Base-by-base conservation (phyloP, 495 filamentous ascomycete species). In the Penicillium samsonianum region DNA sequence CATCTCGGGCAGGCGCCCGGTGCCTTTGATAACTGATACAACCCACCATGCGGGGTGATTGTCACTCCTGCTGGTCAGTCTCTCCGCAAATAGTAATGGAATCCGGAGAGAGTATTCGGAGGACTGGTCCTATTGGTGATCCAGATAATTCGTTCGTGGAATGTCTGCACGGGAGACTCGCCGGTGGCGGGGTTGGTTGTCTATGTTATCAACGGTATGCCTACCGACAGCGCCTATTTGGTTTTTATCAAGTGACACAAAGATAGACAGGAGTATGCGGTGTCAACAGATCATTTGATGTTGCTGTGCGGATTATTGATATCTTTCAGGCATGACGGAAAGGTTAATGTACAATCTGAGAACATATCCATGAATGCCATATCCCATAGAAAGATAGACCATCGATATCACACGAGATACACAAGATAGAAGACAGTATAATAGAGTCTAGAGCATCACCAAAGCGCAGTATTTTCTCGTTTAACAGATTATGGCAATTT, bases 101-200 rank as follows among this genome's bases (percentile, higher is more conserved):
- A 22, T n/a, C 42, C 53, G 33, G 30, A 22, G 20, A 38, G 9
- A 10, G 20, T 35, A 19, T 38, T 33, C 4, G 1, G 14, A 23
- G 3, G 6, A n/a, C 10, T 5, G 22, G 33, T 35, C 28, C 22
- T 16, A 55, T 55, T 55, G 53, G 43, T 26, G 31, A 19, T 40
- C 43, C 53, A 28, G 20, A 38, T 22, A 11, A 25, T 47, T 8
- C 22, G 14, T 20, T 30, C 25, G 38, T 35, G 51, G 17, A 9
- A n/a, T 46, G 30, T 26, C 43, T 55, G 53, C 20, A 47, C 53
- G 53, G 53, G 12, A 55, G 42, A 46, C 42, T 46, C 20, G 42
- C 53, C 53, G 53, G 53, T 26, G 42, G 53, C 53, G 52, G 42
- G 52, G 41, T 55, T 45, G 22, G 19, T 54, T 12, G 30, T n/a